Percentiles rank a stretch among this genome's conserved stretches.
These are phyloP conservation scores for Tolypocladium guangdongense DNA, from an alignment of 2,329 filamentous ascomycete species.

Conservation along the genomic window DNA sequence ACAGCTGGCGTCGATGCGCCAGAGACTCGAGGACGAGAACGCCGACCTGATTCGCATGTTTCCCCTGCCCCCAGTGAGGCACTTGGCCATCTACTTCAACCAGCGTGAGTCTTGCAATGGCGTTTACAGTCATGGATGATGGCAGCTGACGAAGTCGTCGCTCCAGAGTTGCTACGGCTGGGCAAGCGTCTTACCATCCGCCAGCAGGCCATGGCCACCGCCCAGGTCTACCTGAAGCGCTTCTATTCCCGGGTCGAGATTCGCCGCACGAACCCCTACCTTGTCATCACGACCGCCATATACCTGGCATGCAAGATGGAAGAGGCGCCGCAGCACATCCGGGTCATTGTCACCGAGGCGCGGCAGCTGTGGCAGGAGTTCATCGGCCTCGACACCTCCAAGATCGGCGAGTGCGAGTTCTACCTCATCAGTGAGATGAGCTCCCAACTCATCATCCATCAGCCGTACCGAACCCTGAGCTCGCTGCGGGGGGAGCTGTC, in stretches of 20 bases:
- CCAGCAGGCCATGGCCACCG: conserved; percentile 88
- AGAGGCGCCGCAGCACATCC: conserved; percentile 91
- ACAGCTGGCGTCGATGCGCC: conserved; percentile 63
- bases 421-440: conserved; percentile 83
- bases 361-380: conserved; percentile 76
- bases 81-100: conserved; percentile 86
- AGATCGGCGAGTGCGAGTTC: conserved; percentile 90
- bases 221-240: conserved; percentile 86
- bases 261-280: conserved; percentile 83
- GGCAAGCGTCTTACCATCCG: conserved; percentile 74
- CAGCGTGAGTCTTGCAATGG: conserved; percentile 49
- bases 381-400: conserved; percentile 64
- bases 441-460: conserved; percentile 80
- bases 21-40: conserved; percentile 68
- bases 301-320: conserved; percentile 98
- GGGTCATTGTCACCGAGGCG: conserved; percentile 78
- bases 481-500: conserved; percentile 59
- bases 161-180: conserved; percentile 65
- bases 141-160: neutral
- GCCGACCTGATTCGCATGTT: conserved; percentile 64
- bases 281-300: conserved; percentile 83
- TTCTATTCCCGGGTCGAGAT: conserved; percentile 91
- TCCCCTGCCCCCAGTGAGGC: conserved; percentile 68
- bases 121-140: neutral
- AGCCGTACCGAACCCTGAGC: conserved; percentile 75